Evolutionary conservation across 805 yeast genomes (phyloP).

Genomic region (Wickerhamiella siamensis): DNA sequence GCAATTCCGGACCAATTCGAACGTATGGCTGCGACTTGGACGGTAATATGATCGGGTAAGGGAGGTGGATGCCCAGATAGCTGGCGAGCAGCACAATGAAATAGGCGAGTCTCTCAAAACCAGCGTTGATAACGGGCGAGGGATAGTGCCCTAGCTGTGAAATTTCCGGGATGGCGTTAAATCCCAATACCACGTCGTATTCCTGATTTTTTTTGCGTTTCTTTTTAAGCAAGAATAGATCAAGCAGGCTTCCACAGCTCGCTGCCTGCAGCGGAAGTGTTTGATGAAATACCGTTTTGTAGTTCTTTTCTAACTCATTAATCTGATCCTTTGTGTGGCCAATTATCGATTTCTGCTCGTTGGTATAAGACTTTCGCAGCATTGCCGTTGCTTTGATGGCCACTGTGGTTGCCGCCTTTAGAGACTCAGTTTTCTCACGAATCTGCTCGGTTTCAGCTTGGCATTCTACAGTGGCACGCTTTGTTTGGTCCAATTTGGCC

Average conservation of each 20-base stretch:
- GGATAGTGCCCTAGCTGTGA: conserved; percentile 20
- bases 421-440: conserved; percentile 7
- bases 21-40: conserved; percentile 16
- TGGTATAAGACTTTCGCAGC: not conserved
- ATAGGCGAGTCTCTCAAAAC: conserved; percentile 23
- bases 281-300: conserved; percentile 12
- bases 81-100: conserved; percentile 21
- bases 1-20: conserved; percentile 13
- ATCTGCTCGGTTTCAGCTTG: conserved; percentile 9
- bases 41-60: conserved; percentile 21
- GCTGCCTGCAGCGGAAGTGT: conserved; percentile 15
- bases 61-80: conserved; percentile 23
- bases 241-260: conserved; percentile 15
- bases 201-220: conserved; percentile 14
- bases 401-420: not conserved
- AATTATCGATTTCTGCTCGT: not conserved
- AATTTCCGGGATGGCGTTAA: conserved; percentile 22
- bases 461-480: conserved; percentile 9
- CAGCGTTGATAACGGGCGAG: conserved; percentile 20
- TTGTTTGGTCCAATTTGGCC: conserved; percentile 10
- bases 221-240: conserved; percentile 16
- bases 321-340: not conserved
- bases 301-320: conserved; percentile 11
- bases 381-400: not conserved
- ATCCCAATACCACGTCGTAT: conserved; percentile 22